Evolutionary conservation across 495 filamentous ascomycete species (phyloP).

Genomic region (Hapsidospora chrysogenum): DNA sequence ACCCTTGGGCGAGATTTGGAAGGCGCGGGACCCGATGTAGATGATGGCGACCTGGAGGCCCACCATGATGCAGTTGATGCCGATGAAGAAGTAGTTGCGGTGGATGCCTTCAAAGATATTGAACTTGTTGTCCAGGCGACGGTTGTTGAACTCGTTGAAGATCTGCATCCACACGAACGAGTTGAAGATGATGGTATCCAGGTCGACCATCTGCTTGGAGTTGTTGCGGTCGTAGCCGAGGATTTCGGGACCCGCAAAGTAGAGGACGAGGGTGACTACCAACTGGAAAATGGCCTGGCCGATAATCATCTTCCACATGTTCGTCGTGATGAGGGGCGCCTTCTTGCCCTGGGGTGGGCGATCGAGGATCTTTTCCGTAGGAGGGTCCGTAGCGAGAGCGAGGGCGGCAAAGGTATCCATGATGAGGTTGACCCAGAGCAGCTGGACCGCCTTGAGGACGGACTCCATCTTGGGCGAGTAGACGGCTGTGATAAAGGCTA

Average conservation of each 20-base stretch:
- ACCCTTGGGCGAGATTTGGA: slow-evolving; percentile 40
- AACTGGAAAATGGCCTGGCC: slow-evolving; percentile 75
- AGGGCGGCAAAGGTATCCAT: slow-evolving; percentile 96
- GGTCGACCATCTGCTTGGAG: slow-evolving; percentile 14
- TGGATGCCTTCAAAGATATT: slow-evolving; percentile 76
- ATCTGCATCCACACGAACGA: slow-evolving; percentile 93
- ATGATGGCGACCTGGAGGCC: slow-evolving; percentile 69
- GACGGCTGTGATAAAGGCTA: slow-evolving; percentile 71
- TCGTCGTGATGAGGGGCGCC: slow-evolving; percentile 56
- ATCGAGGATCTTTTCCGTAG: slow-evolving; percentile 49
- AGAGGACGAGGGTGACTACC: slow-evolving; percentile 56
- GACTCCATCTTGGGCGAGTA: slow-evolving; percentile 45
- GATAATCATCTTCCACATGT: slow-evolving; percentile 92
- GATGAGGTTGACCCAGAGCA: slow-evolving; percentile 85
- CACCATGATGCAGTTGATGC: slow-evolving; percentile 66
- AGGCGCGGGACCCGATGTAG: slow-evolving; percentile 56
- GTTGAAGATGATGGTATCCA: slow-evolving; percentile 71
- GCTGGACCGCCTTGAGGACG: slow-evolving; percentile 69
- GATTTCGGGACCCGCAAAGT: slow-evolving; percentile 54
- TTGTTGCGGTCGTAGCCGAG: slow-evolving; percentile 33
- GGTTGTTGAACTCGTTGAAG: slow-evolving; percentile 73
- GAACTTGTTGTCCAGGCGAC: slow-evolving; percentile 75
- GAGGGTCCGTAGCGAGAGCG: slow-evolving; percentile 76
- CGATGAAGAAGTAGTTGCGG: slow-evolving; percentile 65
- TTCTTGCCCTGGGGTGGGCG: slow-evolving; percentile 65